Conservation (phyloP, 1,284 basidiomycete species). For the Agaricales sp. region DNA sequence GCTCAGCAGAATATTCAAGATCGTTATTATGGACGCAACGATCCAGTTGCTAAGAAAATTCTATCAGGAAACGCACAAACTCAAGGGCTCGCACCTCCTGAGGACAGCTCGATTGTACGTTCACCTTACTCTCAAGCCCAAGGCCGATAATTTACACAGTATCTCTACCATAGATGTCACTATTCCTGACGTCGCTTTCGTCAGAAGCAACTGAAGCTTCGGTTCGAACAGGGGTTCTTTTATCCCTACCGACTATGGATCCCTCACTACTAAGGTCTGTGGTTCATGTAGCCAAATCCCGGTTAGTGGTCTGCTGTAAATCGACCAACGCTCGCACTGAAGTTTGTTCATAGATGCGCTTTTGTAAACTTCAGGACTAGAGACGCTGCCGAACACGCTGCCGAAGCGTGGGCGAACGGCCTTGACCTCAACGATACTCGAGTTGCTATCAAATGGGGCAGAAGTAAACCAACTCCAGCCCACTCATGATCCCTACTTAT, state of each 20-base stretch:
- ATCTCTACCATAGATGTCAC: no score
- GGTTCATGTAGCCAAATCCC: conserved; percentile 78
- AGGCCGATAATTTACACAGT: conserved; percentile 7
- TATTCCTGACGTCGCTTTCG: conserved; percentile 86
- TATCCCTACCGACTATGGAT: conserved; percentile 61
- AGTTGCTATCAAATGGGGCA: conserved; percentile 82
- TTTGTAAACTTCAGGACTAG: conserved; percentile 92
- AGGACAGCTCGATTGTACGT: conserved; percentile 78
- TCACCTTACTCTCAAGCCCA: conserved; percentile 1
- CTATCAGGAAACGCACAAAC: conserved; percentile 61
- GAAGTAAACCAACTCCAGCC: conserved; percentile 40
- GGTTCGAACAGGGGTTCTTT: conserved; percentile 68
- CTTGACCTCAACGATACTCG: conserved; percentile 76
- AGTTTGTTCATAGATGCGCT: conserved; percentile 58
- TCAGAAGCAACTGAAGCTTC: conserved; percentile 63
- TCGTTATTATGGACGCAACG: conserved; percentile 83
- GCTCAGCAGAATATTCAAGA: conserved; percentile 91
- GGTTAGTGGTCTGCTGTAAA: conserved; percentile 27
- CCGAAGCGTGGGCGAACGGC: conserved; percentile 79
- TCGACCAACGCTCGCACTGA: neutral
- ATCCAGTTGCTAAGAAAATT: conserved; percentile 88
- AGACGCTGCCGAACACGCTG: conserved; percentile 74
- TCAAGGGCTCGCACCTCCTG: conserved; percentile 82
- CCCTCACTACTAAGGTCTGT: conserved; percentile 70
- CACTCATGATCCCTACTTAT: conserved; percentile 11